Evolutionary conservation across 1,284 basidiomycete species (phyloP), one percentile per base, ranked within the genome.

Genomic region (Puccinia hordei): DNA sequence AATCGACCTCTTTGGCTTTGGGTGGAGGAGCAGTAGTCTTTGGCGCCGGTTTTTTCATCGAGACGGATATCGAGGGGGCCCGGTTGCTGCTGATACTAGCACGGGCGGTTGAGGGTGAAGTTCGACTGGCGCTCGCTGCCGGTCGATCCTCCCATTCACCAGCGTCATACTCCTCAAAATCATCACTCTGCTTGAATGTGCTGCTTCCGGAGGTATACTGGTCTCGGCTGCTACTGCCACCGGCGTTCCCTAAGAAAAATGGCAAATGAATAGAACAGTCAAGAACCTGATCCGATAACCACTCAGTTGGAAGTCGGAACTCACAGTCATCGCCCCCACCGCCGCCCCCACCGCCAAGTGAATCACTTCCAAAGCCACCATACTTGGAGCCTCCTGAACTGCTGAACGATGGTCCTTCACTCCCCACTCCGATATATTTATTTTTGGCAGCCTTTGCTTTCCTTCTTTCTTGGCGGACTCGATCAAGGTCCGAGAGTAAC

Each of bases 161-260:
- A 4, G 96, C 97, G 83, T 98, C 93, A 86, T 99, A 99, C 86
- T 98, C 96, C 83, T 98, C 95, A 84, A 90, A 96, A 63, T 83
- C 84, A 46, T 84, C 82, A 24, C 88, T 88, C 78, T 88, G 88
- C 59, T 90, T 81, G 82, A 82, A 73, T 80, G 76, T 55, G 57
- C 49, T 38, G 30, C 87, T 86, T 73, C 87, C 78, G 35, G 80
- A 75, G 61, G 79, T 65, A 63, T 82, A 81, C 66, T 72, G 69
- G 33, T 82, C 81, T 35, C 82, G 82, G 24, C 72, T 80, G 38
- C 74, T 81, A 61, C 81, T 74, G 57, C 65, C 46, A 53, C 82
- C 82, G 17, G 69, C 81, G 79, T 63, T 51, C 66, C 71, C 46
- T 73, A n/a, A 15, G 38, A 30, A n/a, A 96, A 97, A 4, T 96